Base-by-base conservation (phyloP, 1,139 yeast species). In the Zhuliangozyma parablackwelliae region DNA sequence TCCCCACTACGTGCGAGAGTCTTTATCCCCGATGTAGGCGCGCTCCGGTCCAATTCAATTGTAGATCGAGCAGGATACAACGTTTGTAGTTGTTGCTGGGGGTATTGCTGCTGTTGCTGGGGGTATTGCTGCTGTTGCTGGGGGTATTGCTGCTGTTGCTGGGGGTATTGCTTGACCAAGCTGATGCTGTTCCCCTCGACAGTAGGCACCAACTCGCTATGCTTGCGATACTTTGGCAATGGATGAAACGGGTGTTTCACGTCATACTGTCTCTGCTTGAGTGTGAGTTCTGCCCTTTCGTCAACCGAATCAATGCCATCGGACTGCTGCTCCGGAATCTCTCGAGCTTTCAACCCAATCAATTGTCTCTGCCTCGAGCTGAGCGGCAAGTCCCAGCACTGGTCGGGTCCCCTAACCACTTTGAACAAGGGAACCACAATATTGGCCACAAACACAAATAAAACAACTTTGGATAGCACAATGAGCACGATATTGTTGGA, bases 371-470 rank as follows among this genome's bases (percentile, higher is more conserved):
- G 76, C 26, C 49, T 54, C 36, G 57, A 56, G 29, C 56, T 65
- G 40, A 70, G 56, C 2, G 75, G 73, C 35, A 70, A 56, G 45
- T 69, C 75, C 31, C 48, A 44, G 40, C 75, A 69, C 46, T 68
- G 71, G 43, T 69, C 75, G 34, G 57, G 63, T 2, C 63, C 59
- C 40, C 53, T 53, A 13, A 56, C 27, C 11, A 66, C 44, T 25
- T 46, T 52, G 31, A 50, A 39, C 21, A 45, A 30, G 5, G 63
- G 48, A 7, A 51, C 9, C 10, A 53, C 31, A 10, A 49, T 46
- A 23, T 34, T 40, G 1, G 43, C 12, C 21, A 42, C 29, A 3
- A 45, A 33, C 10, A 40, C 10, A 7, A 36, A 33, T 11, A 37
- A 39, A 1, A 46, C 24, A 3, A 39, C n/a, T 13, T 35, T 34